These are phyloP conservation scores for Cryptococcus sp. DNA, from an alignment of 1,284 basidiomycete species.

Conservation along the genomic window DNA sequence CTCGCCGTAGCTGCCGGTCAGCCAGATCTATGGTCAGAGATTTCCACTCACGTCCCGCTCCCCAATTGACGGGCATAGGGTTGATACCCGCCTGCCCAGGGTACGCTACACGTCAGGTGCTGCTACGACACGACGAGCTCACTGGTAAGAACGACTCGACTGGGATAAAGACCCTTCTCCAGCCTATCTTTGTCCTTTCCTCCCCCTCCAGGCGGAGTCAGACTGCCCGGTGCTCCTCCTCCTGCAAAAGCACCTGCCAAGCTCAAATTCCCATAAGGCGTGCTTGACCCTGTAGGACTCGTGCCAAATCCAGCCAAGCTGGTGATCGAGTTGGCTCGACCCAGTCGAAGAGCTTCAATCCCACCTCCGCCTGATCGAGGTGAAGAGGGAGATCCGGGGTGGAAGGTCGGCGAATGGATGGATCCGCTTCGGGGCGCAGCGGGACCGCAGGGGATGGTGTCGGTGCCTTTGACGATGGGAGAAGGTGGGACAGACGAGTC, in stretches of 20 bases:
- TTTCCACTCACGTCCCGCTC: conserved; percentile 57
- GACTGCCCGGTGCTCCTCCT: conserved; percentile 15
- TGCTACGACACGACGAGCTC: conserved; percentile 2
- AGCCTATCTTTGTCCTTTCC: conserved; percentile 8
- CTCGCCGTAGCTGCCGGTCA: conserved; percentile 21
- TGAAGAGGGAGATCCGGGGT: conserved; percentile 2
- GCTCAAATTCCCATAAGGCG: conserved; percentile 28
- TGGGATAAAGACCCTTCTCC: conserved; percentile 30
- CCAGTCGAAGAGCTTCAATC: conserved; percentile 20
- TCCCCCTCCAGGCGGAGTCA: conserved; percentile 13
- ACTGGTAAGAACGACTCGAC: conserved; percentile 38
- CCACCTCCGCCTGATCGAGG: conserved; percentile 9
- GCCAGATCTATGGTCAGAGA: background rate
- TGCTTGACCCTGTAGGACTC: conserved; percentile 7
- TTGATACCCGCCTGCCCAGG: conserved; percentile 67
- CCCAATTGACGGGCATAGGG: conserved; percentile 78
- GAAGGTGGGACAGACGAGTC: conserved; percentile 11
- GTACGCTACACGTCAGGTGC: conserved; percentile 52
- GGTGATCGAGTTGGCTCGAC: conserved; percentile 6
- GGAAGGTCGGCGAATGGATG: conserved; percentile 5
- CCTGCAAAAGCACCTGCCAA: conserved; percentile 20
- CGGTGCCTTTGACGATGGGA: conserved; percentile 6
- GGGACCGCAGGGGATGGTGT: conserved; percentile 11
- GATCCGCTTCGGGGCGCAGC: background rate
- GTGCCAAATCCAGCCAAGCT: background rate